phyloP scores from a whole-genome alignment of 805 yeast genomes.

The Schizosaccharomyces osmophilus region DNA sequence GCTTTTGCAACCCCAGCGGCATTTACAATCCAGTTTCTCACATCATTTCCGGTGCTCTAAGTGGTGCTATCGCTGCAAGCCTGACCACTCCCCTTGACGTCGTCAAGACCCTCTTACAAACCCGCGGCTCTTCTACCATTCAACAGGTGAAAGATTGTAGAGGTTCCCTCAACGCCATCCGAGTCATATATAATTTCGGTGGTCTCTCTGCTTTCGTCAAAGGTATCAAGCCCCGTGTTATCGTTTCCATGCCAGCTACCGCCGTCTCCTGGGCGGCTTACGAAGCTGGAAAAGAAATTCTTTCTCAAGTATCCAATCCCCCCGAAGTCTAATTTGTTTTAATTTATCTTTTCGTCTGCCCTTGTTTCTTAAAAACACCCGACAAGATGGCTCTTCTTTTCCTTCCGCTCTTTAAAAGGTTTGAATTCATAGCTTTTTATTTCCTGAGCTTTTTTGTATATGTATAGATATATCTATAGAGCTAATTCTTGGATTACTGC shows the following conservation, averaged over 20 bases:
- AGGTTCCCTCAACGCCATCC: slow-evolving; percentile 49
- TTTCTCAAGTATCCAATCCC: not conserved
- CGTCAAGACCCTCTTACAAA: slow-evolving; percentile 73
- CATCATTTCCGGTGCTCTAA: slow-evolving; percentile 77
- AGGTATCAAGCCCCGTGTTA: slow-evolving; percentile 75
- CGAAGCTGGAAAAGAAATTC: slow-evolving; percentile 67
- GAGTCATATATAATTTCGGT: slow-evolving; percentile 26
- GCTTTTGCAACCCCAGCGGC: slow-evolving; percentile 47
- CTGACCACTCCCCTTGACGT: slow-evolving; percentile 87
- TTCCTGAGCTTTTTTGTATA: too few species aligned
- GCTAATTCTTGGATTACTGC: too few species aligned
- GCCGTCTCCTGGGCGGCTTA: slow-evolving; percentile 96
- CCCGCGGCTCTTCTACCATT: slow-evolving; percentile 24
- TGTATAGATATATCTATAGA: too few species aligned
- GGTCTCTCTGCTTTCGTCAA: slow-evolving; percentile 43
- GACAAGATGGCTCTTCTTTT: too few species aligned
- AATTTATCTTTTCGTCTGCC: not conserved
- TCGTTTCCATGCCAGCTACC: slow-evolving; percentile 82
- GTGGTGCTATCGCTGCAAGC: slow-evolving; percentile 91
- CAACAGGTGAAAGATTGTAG: slow-evolving; percentile 26
- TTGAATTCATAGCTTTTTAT: too few species aligned
- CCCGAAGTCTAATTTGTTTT: not conserved
- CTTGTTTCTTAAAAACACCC: not conserved
- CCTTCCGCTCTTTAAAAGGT: too few species aligned
- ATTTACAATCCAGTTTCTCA: slow-evolving; percentile 72